Base-by-base conservation (phyloP, 2,329 filamentous ascomycete species). In the Thelonectria discophora region DNA sequence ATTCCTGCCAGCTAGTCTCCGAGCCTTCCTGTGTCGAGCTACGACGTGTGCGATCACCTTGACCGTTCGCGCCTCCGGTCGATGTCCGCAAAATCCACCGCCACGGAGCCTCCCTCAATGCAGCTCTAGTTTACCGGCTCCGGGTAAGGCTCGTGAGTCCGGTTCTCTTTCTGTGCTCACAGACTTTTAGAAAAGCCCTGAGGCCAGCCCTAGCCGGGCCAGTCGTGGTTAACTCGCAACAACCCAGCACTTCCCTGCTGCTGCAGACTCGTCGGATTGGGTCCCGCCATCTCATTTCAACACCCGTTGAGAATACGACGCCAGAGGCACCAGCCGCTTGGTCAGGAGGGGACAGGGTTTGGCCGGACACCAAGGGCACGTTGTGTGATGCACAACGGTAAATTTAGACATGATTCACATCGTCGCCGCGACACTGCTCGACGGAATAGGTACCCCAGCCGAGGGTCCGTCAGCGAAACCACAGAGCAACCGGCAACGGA, bases 291-390 rank as follows among this genome's bases (percentile, higher is more conserved):
- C 52, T 65, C 62, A 69, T 66, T 55, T 65, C 57, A 42, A 63
- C 58, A 43, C 60, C 46, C 60, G 52, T 62, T 62, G 53, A 59
- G 43, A 62, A 69, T 70, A 63, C 62, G 60, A 70, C 63, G 52
- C 52, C 63, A 54, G 52, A 57, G 63, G 39, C 67, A 65, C 69
- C 69, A 70, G 60, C 63, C 65, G 66, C 63, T 71, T 68, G 69
- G 69, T 67, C 70, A 66, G 61, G 64, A 66, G 63, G 61, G 51
- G 65, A 54, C 46, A 63, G 65, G 67, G 69, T 62, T 63, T 57
- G 32, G 55, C 34, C 65, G 55, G 45, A 68, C 27, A 30, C 27
- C 27, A 63, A 69, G 57, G 66, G 67, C 62, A 60, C 20, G 43
- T 42, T 60, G 21, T 49, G 63, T 50, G 53, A 69, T 69, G 69